Conservation (phyloP, 2,329 filamentous ascomycete species). For the Coniochaeta hoffmannii region DNA sequence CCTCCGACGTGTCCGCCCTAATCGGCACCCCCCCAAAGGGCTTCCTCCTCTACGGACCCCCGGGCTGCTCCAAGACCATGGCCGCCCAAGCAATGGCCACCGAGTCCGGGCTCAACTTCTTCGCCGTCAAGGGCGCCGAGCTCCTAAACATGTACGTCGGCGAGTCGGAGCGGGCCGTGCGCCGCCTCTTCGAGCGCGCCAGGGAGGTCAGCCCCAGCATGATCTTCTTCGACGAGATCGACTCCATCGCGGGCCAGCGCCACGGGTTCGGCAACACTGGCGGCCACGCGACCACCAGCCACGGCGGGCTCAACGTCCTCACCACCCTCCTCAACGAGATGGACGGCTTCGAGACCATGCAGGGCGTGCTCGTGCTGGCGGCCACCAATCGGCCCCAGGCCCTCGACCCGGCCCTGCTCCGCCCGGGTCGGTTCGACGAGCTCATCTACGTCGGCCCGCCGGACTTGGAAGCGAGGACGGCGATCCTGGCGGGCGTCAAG, state of each 20-base stretch:
- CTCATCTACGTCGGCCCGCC: slow-evolving; percentile 83
- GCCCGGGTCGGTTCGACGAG: slow-evolving; percentile 78
- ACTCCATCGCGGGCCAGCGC: slow-evolving; percentile 63
- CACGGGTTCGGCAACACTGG: slow-evolving; percentile 35
- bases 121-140: slow-evolving; percentile 89
- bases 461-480: slow-evolving; percentile 60
- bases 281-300: slow-evolving; percentile 17
- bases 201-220: slow-evolving; percentile 81
- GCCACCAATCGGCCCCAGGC: slow-evolving; percentile 87
- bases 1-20: slow-evolving; percentile 23
- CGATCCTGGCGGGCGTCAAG: slow-evolving; percentile 67
- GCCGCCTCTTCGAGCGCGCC: slow-evolving; percentile 80
- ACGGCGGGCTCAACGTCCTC: slow-evolving; percentile 67
- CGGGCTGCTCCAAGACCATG: slow-evolving; percentile 91
- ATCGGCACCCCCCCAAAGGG: slow-evolving; percentile 63
- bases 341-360: slow-evolving; percentile 84
- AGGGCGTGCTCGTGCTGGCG: slow-evolving; percentile 78
- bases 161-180: slow-evolving; percentile 80
- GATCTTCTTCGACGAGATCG: slow-evolving; percentile 96
- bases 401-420: slow-evolving; percentile 77
- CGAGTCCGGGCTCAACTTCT: slow-evolving; percentile 86
- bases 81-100: slow-evolving; percentile 87
- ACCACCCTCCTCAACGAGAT: slow-evolving; percentile 90
- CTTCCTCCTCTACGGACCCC: slow-evolving; percentile 82
- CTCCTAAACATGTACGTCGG: slow-evolving; percentile 96